Evolutionary conservation across 257 asterid species (phyloP), one percentile per base, ranked within the genome.

Genomic region (Buddleja alternifolia): DNA sequence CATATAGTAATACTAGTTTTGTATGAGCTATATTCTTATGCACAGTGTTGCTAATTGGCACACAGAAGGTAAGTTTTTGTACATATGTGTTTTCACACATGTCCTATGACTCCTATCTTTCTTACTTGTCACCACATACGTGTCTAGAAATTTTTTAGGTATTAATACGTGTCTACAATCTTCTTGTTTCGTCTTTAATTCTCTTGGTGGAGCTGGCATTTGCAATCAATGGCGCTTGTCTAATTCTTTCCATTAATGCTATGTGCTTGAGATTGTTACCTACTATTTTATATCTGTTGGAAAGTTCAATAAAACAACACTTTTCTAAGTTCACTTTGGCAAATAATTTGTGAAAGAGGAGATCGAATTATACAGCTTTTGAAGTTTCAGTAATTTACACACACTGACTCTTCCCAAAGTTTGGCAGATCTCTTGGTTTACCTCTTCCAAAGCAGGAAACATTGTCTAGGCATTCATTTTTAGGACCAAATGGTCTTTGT

Each of bases 371-470:
- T 55, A 24, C 12, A 44, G 11, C 65, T n/a, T 47, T 56, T 54
- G n/a, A 29, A 40, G 58, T 52, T 51, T 52, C 41, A 21, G 21
- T 37, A 21, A 29, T n/a, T 19, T 20, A 19, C 5, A 21, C 1
- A 34, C 34, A 14, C 48, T 45, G 69, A 67, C 40, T 34, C 40
- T 15, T 32, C 8, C 25, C n/a, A 29, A 54, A 59, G 52, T 50
- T 66, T 41, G 74, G 79, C 82, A 81, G 89, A 63, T 70, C 77
- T 63, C 77, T 82, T 63, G 62, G 66, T 68, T 67, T 82, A 44
- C 77, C 82, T 52, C 85, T 73, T 75, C 85, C 90, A 63, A 79
- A 80, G 71, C 75, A 84, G 72, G 90, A 84, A 77, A 82, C 90
- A 36, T 72, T 84, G 62, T 84, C 87, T 32, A 82, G 87, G 55